Conservation (phyloP, 306 rosid species). For the Cucurbita ficifolia region DNA sequence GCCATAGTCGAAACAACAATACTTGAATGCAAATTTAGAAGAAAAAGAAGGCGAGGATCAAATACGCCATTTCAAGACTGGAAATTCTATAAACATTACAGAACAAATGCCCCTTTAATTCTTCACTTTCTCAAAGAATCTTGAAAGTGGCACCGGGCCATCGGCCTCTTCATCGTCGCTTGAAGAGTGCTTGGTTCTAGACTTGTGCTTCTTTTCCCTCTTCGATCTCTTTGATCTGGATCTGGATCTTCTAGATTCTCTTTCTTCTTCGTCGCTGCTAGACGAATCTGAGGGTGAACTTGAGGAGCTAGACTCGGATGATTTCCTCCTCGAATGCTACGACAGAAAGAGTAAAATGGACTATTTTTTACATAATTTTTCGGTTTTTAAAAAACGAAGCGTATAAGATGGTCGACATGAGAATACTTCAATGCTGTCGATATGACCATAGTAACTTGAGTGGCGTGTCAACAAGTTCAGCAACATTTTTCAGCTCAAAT, state of each 20-base stretch:
- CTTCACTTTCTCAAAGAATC: constrained; percentile 65
- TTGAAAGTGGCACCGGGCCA: constrained; percentile 88
- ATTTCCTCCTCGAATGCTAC: constrained; percentile 76
- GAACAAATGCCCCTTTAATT: constrained; percentile 18
- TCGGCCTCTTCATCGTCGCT: constrained; percentile 31
- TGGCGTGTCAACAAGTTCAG: not conserved
- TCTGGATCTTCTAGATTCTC: constrained; percentile 61
- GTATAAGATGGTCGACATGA: not conserved
- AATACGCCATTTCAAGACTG: not conserved
- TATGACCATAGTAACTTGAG: not conserved
- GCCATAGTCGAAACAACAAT: not conserved
- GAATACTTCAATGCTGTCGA: too few relatives aligned
- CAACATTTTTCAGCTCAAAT: not conserved
- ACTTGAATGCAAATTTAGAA: not conserved
- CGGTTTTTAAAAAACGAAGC: not conserved
- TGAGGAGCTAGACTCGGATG: constrained; percentile 61
- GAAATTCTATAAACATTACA: not conserved
- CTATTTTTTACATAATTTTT: not conserved
- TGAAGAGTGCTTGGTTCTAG: constrained; percentile 46
- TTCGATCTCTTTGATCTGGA: constrained; percentile 68
- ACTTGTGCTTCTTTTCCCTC: constrained; percentile 72
- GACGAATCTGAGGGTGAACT: constrained; percentile 49
- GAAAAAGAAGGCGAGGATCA: not conserved
- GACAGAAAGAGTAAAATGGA: constrained; percentile 6
- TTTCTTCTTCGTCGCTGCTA: constrained; percentile 61